These are phyloP conservation scores for Blastocystis sp. DNA, from an alignment of 352 stramenopile genomes.

Conservation along the genomic window DNA sequence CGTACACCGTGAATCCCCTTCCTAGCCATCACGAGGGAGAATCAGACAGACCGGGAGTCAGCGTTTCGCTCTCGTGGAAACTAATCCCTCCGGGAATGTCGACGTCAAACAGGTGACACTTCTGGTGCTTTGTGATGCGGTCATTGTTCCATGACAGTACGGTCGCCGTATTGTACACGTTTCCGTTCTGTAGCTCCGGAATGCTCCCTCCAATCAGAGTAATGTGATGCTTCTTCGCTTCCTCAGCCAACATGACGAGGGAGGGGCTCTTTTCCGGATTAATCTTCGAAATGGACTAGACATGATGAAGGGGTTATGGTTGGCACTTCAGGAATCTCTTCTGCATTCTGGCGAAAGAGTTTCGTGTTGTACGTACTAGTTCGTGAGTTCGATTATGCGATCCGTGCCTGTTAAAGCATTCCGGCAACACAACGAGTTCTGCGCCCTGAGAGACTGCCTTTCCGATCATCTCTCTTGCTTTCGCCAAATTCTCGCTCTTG, in stretches of 20 bases:
- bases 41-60: slow-evolving; percentile 83
- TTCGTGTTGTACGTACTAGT: slow-evolving; percentile 88
- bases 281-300: slow-evolving; percentile 62
- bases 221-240: slow-evolving; percentile 78
- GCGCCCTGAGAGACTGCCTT: slow-evolving; percentile 77
- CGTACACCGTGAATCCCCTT: slow-evolving; percentile 73
- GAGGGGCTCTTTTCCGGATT: slow-evolving; percentile 72
- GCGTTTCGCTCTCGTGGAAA: slow-evolving; percentile 98
- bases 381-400: slow-evolving; percentile 60
- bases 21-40: neutral
- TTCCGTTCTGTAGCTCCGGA: slow-evolving; percentile 17
- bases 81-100: slow-evolving; percentile 95
- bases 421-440: slow-evolving; percentile 85
- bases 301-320: neutral
- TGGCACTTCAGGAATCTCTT: slow-evolving; percentile 83
- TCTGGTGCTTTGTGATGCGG: slow-evolving; percentile 47
- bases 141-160: slow-evolving; percentile 70
- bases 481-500: slow-evolving; percentile 52
- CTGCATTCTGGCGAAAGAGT: slow-evolving; percentile 93
- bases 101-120: slow-evolving; percentile 96
- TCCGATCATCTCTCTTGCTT: slow-evolving; percentile 66
- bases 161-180: slow-evolving; percentile 72
- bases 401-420: slow-evolving; percentile 86
- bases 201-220: slow-evolving; percentile 62
- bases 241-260: slow-evolving; percentile 74